Conservation (phyloP, 768 basidiomycete species). For the Boletus tomentosulus region DNA sequence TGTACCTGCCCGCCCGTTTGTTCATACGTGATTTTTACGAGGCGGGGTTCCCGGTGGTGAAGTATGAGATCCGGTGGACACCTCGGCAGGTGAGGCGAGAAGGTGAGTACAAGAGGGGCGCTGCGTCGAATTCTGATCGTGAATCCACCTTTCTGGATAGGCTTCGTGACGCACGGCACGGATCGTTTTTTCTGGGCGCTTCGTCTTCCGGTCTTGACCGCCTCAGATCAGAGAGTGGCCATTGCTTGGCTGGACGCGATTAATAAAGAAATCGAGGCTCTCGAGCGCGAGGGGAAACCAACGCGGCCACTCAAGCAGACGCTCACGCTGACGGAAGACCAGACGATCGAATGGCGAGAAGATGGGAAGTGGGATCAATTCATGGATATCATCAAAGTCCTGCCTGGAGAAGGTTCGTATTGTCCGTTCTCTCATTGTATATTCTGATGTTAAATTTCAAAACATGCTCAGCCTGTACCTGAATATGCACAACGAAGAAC, state of each 20-base stretch:
- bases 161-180: slow-evolving; percentile 66
- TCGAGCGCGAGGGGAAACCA: slow-evolving; percentile 35
- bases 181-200: slow-evolving; percentile 65
- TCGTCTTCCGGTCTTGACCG: slow-evolving; percentile 44
- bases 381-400: slow-evolving; percentile 34
- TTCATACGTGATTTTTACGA: slow-evolving; percentile 55
- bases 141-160: slow-evolving; percentile 28
- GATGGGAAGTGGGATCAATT: slow-evolving; percentile 53
- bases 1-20: slow-evolving; percentile 62
- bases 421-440: neutral
- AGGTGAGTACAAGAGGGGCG: slow-evolving; percentile 37
- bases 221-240: slow-evolving; percentile 45
- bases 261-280: slow-evolving; percentile 37
- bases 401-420: slow-evolving; percentile 23
- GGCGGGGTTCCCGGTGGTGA: slow-evolving; percentile 57
- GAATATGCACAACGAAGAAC: neutral
- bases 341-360: slow-evolving; percentile 48
- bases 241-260: slow-evolving; percentile 54
- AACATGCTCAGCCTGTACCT: neutral
- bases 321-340: slow-evolving; percentile 50
- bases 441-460: neutral
- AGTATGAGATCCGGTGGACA: slow-evolving; percentile 69
- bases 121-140: neutral
- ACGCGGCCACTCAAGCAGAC: slow-evolving; percentile 36
- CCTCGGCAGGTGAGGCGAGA: slow-evolving; percentile 53